phyloP scores from a whole-genome alignment of 2,329 filamentous ascomycete genomes.

The Pseudogymnoascus sp. region DNA sequence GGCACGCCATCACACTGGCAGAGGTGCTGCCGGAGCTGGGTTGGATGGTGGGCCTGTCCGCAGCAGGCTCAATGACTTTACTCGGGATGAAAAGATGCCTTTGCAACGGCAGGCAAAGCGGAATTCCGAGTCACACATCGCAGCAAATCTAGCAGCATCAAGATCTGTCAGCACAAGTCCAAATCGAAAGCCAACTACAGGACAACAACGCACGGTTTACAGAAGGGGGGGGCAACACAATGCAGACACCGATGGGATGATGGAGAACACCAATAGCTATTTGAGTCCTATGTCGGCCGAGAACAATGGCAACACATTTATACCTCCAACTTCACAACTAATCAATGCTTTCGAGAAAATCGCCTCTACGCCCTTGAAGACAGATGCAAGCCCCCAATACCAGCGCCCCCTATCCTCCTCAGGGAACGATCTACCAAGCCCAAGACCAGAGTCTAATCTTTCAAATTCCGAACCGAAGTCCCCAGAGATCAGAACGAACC shows the following conservation, averaged over 20 bases:
- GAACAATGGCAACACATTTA: constrained; percentile 1
- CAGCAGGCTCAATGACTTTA: not conserved
- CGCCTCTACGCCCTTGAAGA: not conserved
- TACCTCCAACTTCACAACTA: not conserved
- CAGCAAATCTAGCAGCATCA: constrained; percentile 54
- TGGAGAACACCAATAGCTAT: constrained; percentile 4
- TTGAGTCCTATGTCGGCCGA: not conserved
- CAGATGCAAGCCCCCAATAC: not conserved
- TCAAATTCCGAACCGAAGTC: not conserved
- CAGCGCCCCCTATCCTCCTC: not conserved
- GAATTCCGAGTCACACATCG: constrained; percentile 43
- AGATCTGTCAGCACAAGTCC: constrained; percentile 47
- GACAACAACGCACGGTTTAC: not conserved
- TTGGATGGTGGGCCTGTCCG: constrained; percentile 15
- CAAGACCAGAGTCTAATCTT: not conserved
- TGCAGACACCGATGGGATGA: not conserved
- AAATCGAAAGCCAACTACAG: constrained; percentile 23
- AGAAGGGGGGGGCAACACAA: not conserved
- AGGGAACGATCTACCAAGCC: not conserved
- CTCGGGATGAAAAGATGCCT: not conserved
- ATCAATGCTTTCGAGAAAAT: constrained; percentile 5
- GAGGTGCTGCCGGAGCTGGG: constrained; percentile 1
- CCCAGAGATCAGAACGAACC: not conserved
- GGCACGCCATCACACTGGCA: not conserved
- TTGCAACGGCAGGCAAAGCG: not conserved